Base-by-base conservation (phyloP, 2,329 filamentous ascomycete species). In the Parascedosporium putredinis region DNA sequence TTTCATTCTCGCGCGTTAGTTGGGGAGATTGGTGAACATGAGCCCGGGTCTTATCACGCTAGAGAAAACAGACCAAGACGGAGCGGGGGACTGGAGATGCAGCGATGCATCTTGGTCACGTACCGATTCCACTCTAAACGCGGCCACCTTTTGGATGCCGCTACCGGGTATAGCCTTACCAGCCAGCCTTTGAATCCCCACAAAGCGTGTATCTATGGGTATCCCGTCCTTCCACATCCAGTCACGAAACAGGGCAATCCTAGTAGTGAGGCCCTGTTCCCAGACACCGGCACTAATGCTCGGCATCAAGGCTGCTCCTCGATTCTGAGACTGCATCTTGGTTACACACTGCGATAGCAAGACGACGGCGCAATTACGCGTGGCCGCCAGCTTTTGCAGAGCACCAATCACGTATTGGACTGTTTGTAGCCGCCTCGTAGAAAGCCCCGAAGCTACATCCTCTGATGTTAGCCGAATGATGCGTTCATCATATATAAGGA, bases 301-400 rank as follows among this genome's bases (percentile, higher is more conserved):
- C 14, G 89, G 85, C 49, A 83, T 76, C 45, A 97, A 70, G 9
- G 83, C 77, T 12, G 89, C 85, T 55, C 73, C 77, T 55, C 69
- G 74, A 55, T 76, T 82, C 22, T 29, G 34, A 3, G 73, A 72
- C 54, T 84, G 81, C 67, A 94, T 83, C 56, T 83, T 85, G n/a
- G 88, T 94, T 38, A 83, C 84, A 52, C 85, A 88, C 61, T 94
- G 89, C 33, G 83, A 88, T 45, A 89, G 74, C 18, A 93, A 63
- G 2, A 95, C 70, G 38, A 95, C 72, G 22, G 88, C 85, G 48
- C 90, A 73, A 58, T 86, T 77, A 55, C 79, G 77, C 25, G 83
- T 77, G 9, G 84, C 81, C 4, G 90, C 88, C 9, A 95, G 74
- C 58, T 84, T 90, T 53, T 84, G 78, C 9, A 96, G 67, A 3